phyloP scores from a whole-genome alignment of 768 basidiomycete genomes.

The Termitomyces sp. region DNA sequence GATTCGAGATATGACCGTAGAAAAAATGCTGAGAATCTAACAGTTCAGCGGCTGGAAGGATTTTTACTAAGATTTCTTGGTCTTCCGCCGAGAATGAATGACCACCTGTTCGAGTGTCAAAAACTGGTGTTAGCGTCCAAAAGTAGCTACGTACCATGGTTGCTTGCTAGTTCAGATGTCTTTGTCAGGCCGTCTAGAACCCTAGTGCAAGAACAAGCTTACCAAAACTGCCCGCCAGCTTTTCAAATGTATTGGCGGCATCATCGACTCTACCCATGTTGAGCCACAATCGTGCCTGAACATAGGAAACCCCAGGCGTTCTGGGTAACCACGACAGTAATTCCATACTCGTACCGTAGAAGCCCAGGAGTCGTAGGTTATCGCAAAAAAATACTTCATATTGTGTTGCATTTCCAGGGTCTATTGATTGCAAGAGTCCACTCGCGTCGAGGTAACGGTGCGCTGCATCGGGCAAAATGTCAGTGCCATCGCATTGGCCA shows the following conservation, averaged over 20 bases:
- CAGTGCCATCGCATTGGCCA: slow-evolving; percentile 40
- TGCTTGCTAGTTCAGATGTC: neutral
- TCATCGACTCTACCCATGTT: slow-evolving; percentile 66
- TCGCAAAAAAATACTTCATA: slow-evolving; percentile 74
- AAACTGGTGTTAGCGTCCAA: neutral
- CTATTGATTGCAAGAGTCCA: slow-evolving; percentile 61
- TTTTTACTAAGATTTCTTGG: slow-evolving; percentile 49
- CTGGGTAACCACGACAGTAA: slow-evolving; percentile 75
- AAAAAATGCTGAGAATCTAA: slow-evolving; percentile 64
- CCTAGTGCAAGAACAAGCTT: slow-evolving; percentile 18
- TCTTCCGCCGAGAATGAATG: slow-evolving; percentile 54
- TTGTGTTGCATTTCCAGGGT: slow-evolving; percentile 60
- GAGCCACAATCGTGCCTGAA: slow-evolving; percentile 63
- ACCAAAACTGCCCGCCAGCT: slow-evolving; percentile 74
- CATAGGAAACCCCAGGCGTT: slow-evolving; percentile 70
- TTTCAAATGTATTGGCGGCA: slow-evolving; percentile 66
- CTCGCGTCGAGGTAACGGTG: slow-evolving; percentile 67
- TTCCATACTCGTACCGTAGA: slow-evolving; percentile 54
- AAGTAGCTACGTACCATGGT: slow-evolving; percentile 6
- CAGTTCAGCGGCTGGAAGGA: slow-evolving; percentile 53
- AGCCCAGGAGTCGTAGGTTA: slow-evolving; percentile 56
- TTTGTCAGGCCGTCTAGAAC: neutral
- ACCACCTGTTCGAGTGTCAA: slow-evolving; percentile 28
- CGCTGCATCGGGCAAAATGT: slow-evolving; percentile 51
- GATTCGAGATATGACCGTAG: slow-evolving; percentile 69